Conservation (phyloP, 805 yeast species). For the Wickerhamomyces hampshirensis region DNA sequence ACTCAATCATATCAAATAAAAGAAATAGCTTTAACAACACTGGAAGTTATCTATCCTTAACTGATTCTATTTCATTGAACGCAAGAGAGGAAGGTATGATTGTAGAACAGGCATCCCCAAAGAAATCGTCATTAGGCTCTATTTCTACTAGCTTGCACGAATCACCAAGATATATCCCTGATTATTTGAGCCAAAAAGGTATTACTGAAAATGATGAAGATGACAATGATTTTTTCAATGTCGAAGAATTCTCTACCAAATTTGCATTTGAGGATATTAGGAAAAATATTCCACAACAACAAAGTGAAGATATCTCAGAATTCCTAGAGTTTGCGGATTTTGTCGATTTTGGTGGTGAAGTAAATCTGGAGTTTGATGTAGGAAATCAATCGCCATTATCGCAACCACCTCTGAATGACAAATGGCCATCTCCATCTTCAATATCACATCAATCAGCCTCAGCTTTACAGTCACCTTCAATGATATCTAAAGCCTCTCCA, state of each 20-base stretch:
- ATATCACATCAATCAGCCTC: conserved; percentile 1
- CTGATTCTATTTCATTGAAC: conserved; percentile 31
- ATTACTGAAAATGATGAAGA: conserved; percentile 8
- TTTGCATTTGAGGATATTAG: conserved; percentile 16
- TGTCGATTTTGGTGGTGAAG: conserved; percentile 41
- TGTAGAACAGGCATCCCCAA: conserved; percentile 26
- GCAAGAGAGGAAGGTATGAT: conserved; percentile 46
- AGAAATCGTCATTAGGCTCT: conserved; percentile 8
- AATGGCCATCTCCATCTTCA: conserved; percentile 3
- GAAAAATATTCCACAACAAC: conserved; percentile 7
- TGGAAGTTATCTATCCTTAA: conserved; percentile 10
- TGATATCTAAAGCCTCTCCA: background rate
- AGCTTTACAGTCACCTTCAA: background rate
- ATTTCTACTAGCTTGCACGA: conserved; percentile 7
- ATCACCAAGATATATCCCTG: conserved; percentile 14
- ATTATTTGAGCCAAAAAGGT: conserved; percentile 4
- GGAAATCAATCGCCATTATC: conserved; percentile 12
- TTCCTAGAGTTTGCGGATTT: conserved; percentile 41
- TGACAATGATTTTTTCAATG: conserved; percentile 23
- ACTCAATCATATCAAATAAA: conserved; percentile 27
- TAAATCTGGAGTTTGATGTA: conserved; percentile 30
- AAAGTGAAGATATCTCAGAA: conserved; percentile 32
- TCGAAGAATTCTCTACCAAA: conserved; percentile 22
- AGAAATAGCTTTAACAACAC: conserved; percentile 8
- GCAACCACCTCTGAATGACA: conserved; percentile 15